Conservation (phyloP, 768 basidiomycete species). For the Pleurotus pulmonarius region DNA sequence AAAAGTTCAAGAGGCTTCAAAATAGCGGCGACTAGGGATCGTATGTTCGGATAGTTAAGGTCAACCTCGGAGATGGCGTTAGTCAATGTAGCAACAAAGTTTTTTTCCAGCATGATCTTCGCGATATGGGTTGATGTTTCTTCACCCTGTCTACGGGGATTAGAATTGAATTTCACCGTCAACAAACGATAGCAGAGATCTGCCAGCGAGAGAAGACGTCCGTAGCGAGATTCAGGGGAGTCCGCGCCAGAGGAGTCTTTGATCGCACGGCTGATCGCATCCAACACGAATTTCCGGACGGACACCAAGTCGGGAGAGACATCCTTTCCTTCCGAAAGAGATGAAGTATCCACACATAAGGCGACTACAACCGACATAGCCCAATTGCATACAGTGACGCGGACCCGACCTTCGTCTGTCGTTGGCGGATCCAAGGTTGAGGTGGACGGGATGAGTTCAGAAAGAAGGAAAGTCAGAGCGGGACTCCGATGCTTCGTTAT, state of each 20-base stretch:
- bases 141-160: slow-evolving; percentile 52
- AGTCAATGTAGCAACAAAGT: slow-evolving; percentile 87
- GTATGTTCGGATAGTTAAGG: slow-evolving; percentile 91
- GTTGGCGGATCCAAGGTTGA: slow-evolving; percentile 66
- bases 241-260: slow-evolving; percentile 69
- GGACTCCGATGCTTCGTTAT: slow-evolving; percentile 54
- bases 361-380: slow-evolving; percentile 89
- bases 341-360: slow-evolving; percentile 82
- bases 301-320: slow-evolving; percentile 72
- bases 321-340: slow-evolving; percentile 66
- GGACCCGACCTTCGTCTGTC: slow-evolving; percentile 49
- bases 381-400: slow-evolving; percentile 72
- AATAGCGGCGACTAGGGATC: slow-evolving; percentile 80
- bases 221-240: slow-evolving; percentile 73
- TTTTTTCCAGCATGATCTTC: slow-evolving; percentile 98
- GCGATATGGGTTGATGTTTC: slow-evolving; percentile 90
- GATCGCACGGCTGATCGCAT: slow-evolving; percentile 81
- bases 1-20: slow-evolving; percentile 86
- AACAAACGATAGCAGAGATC: slow-evolving; percentile 88
- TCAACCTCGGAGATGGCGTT: slow-evolving; percentile 89
- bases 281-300: slow-evolving; percentile 91
- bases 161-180: slow-evolving; percentile 66
- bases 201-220: slow-evolving; percentile 79
- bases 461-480: slow-evolving; percentile 77
- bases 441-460: slow-evolving; percentile 71